Evolutionary conservation across 768 basidiomycete genomes (phyloP).

Genomic region (Rhizopogon vulgaris): DNA sequence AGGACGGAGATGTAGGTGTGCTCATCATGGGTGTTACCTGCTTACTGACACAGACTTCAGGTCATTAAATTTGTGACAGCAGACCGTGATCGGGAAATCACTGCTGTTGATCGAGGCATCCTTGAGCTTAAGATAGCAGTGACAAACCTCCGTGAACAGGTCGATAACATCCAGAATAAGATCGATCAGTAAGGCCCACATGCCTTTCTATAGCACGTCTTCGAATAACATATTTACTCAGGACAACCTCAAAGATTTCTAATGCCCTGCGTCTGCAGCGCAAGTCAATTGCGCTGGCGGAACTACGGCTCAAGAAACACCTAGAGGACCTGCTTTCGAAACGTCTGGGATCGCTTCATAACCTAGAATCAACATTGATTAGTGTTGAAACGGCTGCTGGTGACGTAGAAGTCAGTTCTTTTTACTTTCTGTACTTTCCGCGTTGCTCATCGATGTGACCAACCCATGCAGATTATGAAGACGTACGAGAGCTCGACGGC

Average conservation of each 20-base stretch:
- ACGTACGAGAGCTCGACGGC: conserved; percentile 78
- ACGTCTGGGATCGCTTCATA: conserved; percentile 66
- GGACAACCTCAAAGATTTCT: conserved; percentile 62
- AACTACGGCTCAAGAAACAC: conserved; percentile 77
- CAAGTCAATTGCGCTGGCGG: conserved; percentile 66
- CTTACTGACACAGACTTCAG: conserved; percentile 30
- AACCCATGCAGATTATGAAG: conserved; percentile 63
- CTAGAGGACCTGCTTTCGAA: conserved; percentile 74
- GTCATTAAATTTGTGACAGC: conserved; percentile 71
- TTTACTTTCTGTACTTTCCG: not conserved
- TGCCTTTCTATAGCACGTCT: not conserved
- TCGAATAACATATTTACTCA: conserved; percentile 22
- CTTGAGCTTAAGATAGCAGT: conserved; percentile 75
- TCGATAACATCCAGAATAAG: conserved; percentile 60
- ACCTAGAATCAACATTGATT: conserved; percentile 69
- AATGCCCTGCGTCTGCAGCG: conserved; percentile 61
- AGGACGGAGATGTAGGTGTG: conserved; percentile 61
- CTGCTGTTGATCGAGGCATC: conserved; percentile 76
- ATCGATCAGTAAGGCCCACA: conserved; percentile 60
- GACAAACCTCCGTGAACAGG: conserved; percentile 57
- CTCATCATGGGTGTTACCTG: not conserved
- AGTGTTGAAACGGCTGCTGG: conserved; percentile 86
- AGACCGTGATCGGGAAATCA: conserved; percentile 41
- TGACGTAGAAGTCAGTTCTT: conserved; percentile 66
- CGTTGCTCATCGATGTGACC: not conserved